Base-by-base conservation (phyloP, 768 basidiomycete species). In the Suillus discolor region DNA sequence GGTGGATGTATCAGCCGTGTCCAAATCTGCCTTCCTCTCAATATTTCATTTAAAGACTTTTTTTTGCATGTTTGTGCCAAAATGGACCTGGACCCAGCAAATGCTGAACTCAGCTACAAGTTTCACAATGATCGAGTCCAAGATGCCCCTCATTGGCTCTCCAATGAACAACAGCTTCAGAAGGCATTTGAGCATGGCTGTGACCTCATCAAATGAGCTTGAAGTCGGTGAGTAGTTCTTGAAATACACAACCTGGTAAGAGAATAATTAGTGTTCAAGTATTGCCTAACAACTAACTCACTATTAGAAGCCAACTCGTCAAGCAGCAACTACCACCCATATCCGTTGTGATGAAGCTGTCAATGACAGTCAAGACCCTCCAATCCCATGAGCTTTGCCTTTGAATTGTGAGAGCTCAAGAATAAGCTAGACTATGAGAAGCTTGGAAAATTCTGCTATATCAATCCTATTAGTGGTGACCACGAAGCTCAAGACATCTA, bases 401-500 rank as follows among this genome's bases (percentile, higher is more conserved):
- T 28, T 1, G 36, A 63, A 16, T 25, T 54, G 31, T 23, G 5
- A 16, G 16, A 28, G 34, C 62, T 63, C 4, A 63, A 63, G 39
- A 51, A 54, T 16, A 42, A 54, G 20, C 49, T 63, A 1, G 31
- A 20, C 20, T 63, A 36, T 41, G 34, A 12, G 38, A 63, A 28
- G 4, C 62, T 54, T 25, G 36, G 62, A 1, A 28, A 38, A n/a
- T 63, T 34, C 11, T 54, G 62, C 49, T 63, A 47, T 23, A 44
- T 63, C 31, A 63, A 38, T 23, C 62, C 49, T 6, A 23, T 63
- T 18, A 51, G 45, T 54, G 51, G 62, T 20, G 15, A 36, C 5
- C 62, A 63, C 23, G 7, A 63, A 28, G 31, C 47, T 38, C 62
- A 47, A 20, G 62, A 63, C 13, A 38, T 54, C 16, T 36, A 34